phyloP scores from a whole-genome alignment of 441 rosid genomes.

The Macaranga tanarius region DNA sequence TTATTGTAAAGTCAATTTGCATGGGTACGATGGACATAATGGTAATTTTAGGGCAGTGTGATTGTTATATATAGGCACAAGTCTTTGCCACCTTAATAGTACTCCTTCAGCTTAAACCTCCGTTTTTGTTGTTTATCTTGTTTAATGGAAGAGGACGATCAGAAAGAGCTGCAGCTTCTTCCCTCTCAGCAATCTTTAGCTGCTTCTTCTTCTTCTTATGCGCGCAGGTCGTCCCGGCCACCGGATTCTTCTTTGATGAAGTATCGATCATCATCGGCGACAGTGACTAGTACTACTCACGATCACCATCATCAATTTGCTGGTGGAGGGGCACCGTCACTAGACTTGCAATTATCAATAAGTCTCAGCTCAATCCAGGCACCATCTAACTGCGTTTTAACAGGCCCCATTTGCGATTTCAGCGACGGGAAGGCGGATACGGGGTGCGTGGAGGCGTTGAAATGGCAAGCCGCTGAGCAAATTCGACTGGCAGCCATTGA shows the following conservation, averaged over 20 bases:
- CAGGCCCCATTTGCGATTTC: constrained; percentile 30
- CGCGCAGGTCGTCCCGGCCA: constrained; percentile 20
- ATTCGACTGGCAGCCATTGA: constrained; percentile 75
- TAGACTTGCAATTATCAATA: constrained; percentile 85
- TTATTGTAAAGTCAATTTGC: constrained; percentile 31
- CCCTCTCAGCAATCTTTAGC: constrained; percentile 53
- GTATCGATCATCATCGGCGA: constrained; percentile 25
- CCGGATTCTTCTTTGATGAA: constrained; percentile 32
- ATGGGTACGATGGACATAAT: constrained; percentile 29
- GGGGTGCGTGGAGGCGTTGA: constrained; percentile 59
- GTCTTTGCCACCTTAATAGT: constrained; percentile 25
- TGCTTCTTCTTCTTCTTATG: constrained; percentile 40
- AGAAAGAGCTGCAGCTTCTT: constrained; percentile 78
- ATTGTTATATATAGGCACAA: constrained; percentile 33
- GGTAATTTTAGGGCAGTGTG: constrained; percentile 24
- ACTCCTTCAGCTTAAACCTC: not conserved
- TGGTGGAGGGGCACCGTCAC: constrained; percentile 43
- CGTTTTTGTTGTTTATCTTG: not conserved
- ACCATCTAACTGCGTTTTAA: constrained; percentile 24
- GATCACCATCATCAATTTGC: constrained; percentile 14
- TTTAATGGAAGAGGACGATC: constrained; percentile 52
- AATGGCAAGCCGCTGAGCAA: constrained; percentile 93
- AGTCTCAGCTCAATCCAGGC: constrained; percentile 57
- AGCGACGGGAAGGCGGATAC: constrained; percentile 24
- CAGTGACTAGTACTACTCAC: constrained; percentile 14